These are phyloP conservation scores for Dioscorea cayenensis DNA, from an alignment of 116 monocot species.

Conservation along the genomic window DNA sequence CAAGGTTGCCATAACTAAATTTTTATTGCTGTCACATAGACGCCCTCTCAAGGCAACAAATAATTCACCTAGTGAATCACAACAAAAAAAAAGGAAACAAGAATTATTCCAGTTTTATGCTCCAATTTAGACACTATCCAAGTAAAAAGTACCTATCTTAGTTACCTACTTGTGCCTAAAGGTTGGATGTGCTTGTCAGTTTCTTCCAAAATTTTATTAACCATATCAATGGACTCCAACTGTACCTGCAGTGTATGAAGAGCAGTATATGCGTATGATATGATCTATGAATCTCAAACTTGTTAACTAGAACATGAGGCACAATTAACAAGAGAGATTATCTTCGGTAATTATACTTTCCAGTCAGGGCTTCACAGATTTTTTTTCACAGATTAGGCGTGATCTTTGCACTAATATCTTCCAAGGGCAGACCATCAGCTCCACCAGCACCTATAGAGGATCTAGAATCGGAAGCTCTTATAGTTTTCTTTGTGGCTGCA, in stretches of 20 bases:
- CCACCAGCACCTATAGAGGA: conserved; percentile 40
- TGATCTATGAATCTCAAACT: not conserved
- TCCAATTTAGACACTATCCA: not conserved
- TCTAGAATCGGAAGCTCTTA: conserved; percentile 56
- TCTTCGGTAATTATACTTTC: conserved; percentile 50
- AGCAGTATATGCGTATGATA: not conserved
- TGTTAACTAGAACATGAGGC: not conserved
- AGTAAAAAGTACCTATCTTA: not conserved
- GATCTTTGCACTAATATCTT: conserved; percentile 95
- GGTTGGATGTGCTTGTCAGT: conserved; percentile 91
- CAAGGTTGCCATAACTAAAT: conserved; percentile 86
- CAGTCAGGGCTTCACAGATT: conserved; percentile 86
- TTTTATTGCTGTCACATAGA: conserved; percentile 93
- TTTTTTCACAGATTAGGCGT: conserved; percentile 81
- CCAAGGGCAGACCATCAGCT: conserved; percentile 84
- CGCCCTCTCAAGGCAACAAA: conserved; percentile 75
- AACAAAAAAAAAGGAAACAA: not conserved
- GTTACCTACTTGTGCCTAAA: conserved; percentile 67
- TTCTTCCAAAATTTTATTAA: conserved; percentile 96
- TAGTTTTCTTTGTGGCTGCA: conserved; percentile 80
- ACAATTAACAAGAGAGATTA: not conserved
- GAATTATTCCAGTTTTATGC: no score
- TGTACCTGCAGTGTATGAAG: conserved; percentile 39
- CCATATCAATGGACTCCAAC: conserved; percentile 80
- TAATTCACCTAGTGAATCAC: conserved; percentile 55